phyloP scores from a whole-genome alignment of 306 rosid species.

The Crataegus laevigata region DNA sequence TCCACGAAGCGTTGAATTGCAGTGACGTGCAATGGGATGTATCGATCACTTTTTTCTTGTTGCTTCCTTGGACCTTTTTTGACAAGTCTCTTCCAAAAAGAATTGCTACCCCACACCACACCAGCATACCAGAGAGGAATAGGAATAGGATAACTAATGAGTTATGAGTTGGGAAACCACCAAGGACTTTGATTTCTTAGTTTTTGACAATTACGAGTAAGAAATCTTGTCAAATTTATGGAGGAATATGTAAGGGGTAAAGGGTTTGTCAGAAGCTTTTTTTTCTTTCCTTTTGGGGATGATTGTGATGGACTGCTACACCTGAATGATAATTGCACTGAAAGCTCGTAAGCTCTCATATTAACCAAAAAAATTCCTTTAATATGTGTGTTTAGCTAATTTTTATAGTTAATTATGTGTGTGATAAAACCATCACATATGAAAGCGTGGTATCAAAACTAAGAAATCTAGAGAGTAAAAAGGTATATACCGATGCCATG shows the following conservation, averaged over 20 bases:
- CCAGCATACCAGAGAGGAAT: background rate
- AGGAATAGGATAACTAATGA: background rate
- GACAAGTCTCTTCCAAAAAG: conserved; percentile 24
- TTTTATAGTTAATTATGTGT: background rate
- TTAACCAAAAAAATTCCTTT: no score
- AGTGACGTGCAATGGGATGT: background rate
- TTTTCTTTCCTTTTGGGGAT: background rate
- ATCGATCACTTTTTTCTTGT: conserved; percentile 5
- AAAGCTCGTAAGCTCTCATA: background rate
- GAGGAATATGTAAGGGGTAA: background rate
- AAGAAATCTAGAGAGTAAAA: background rate
- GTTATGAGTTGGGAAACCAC: background rate
- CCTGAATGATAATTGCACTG: background rate
- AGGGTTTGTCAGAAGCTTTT: background rate
- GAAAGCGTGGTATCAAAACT: background rate
- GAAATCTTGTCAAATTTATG: background rate
- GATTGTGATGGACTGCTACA: background rate
- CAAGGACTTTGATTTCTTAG: background rate
- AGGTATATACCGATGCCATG: background rate
- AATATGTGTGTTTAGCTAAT: background rate
- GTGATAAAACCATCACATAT: background rate
- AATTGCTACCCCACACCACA: conserved; percentile 25
- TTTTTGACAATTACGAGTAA: conserved; percentile 3
- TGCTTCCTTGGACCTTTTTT: conserved; percentile 22
- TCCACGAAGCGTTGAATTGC: conserved; percentile 15